Evolutionary conservation across 129 eudicot genomes (phyloP).

Genomic region (Lactuca saligna): DNA sequence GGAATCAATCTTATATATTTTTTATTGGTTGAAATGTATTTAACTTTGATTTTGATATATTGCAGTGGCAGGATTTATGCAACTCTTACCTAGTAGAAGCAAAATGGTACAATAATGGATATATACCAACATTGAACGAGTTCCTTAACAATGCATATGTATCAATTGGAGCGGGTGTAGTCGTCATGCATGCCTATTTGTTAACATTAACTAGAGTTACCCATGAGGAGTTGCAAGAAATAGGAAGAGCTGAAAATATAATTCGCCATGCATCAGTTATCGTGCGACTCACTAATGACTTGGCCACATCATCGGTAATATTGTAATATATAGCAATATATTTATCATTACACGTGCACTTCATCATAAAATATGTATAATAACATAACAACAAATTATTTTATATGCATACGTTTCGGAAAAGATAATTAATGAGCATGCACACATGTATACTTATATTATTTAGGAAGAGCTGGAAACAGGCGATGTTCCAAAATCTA

Average conservation of each 20-base stretch:
- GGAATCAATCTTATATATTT: not conserved
- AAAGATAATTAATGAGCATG: not conserved
- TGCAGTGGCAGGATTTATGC: slow-evolving; percentile 46
- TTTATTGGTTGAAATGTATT: not conserved
- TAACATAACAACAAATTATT: no score
- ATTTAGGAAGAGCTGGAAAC: slow-evolving; percentile 38
- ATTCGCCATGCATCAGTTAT: slow-evolving; percentile 32
- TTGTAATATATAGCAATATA: no score
- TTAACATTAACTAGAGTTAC: slow-evolving; percentile 12
- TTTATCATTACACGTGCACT: not conserved
- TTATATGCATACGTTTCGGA: no score
- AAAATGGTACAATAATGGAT: slow-evolving; percentile 41
- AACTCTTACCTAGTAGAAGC: slow-evolving; percentile 37
- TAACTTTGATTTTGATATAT: not conserved
- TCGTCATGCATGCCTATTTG: slow-evolving; percentile 29
- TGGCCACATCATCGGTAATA: slow-evolving; percentile 52
- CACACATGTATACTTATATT: not conserved
- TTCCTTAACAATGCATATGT: slow-evolving; percentile 43
- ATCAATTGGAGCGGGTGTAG: slow-evolving; percentile 34
- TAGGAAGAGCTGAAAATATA: slow-evolving; percentile 24
- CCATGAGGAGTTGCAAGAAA: slow-evolving; percentile 26
- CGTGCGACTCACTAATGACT: slow-evolving; percentile 44
- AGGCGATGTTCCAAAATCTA: slow-evolving; percentile 50
- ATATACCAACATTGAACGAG: slow-evolving; percentile 45
- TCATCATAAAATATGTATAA: no score